Evolutionary conservation across 2,329 filamentous ascomycete genomes (phyloP).

Genomic region (Ascochyta koolunga): DNA sequence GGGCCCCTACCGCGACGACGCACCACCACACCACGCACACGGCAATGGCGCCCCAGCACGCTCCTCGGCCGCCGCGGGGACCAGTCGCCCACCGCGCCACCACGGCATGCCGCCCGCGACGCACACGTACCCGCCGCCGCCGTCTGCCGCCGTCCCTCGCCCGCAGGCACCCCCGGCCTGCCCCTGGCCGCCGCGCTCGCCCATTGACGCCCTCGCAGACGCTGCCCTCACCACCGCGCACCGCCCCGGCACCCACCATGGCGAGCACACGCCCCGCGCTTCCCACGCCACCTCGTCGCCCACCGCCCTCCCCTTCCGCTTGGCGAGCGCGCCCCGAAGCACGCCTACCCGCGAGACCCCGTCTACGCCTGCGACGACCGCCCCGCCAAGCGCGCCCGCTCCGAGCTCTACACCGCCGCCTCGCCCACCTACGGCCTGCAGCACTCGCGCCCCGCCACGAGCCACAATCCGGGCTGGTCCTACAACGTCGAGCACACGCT

Average conservation of each 20-base stretch:
- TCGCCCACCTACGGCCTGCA: conserved; percentile 41
- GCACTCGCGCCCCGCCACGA: conserved; percentile 53
- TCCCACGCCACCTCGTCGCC: conserved; percentile 26
- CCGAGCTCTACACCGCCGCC: conserved; percentile 59
- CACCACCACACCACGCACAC: conserved; percentile 4
- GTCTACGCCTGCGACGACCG: conserved; percentile 49
- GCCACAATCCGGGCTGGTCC: conserved; percentile 50
- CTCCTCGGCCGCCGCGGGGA: background rate
- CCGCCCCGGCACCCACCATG: conserved; percentile 39
- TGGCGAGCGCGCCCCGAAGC: conserved; percentile 32
- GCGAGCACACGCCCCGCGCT: conserved; percentile 30
- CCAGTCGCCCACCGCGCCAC: conserved; percentile 17
- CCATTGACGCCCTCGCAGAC: conserved; percentile 54
- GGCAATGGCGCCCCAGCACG: conserved; percentile 16
- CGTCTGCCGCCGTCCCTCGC: conserved; percentile 10
- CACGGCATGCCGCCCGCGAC: conserved; percentile 19
- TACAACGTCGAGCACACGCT: conserved; percentile 49
- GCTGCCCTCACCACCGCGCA: conserved; percentile 47
- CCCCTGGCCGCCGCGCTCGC: conserved; percentile 39
- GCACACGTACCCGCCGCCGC: conserved; percentile 23
- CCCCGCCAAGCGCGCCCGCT: conserved; percentile 65
- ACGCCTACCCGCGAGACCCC: conserved; percentile 22
- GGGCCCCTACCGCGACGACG: conserved; percentile 19
- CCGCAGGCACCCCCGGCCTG: conserved; percentile 25
- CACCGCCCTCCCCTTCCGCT: conserved; percentile 25